These are phyloP conservation scores for Kodamaea jinghongensis DNA, from an alignment of 805 yeast genomes.

Conservation along the genomic window DNA sequence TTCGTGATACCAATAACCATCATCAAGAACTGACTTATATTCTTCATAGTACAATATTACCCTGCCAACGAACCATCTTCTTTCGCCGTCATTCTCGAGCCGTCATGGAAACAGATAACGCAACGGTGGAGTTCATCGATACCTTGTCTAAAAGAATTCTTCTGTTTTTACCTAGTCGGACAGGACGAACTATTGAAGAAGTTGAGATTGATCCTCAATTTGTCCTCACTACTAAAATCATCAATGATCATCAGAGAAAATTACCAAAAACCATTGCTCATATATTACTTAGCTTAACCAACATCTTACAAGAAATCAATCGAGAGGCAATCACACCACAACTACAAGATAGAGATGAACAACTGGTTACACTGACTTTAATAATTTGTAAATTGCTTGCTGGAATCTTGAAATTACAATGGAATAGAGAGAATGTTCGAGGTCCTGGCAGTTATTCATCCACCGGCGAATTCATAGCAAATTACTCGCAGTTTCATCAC, in stretches of 20 bases:
- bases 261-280: constrained; percentile 17
- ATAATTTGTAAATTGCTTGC: constrained; percentile 31
- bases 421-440: constrained; percentile 24
- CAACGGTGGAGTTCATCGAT: constrained; percentile 19
- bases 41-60: too few species aligned
- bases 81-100: background rate
- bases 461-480: constrained; percentile 10
- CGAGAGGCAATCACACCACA: constrained; percentile 19
- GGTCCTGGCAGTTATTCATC: constrained; percentile 4
- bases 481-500: constrained; percentile 28
- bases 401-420: constrained; percentile 25
- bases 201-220: constrained; percentile 43
- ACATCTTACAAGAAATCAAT: constrained; percentile 23
- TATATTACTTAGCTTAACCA: constrained; percentile 22
- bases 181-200: constrained; percentile 38
- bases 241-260: constrained; percentile 18
- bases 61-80: too few species aligned
- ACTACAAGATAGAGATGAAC: constrained; percentile 29
- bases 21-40: too few species aligned
- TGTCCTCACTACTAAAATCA: constrained; percentile 27
- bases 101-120: constrained; percentile 2
- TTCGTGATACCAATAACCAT: too few species aligned
- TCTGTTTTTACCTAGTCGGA: constrained; percentile 35
- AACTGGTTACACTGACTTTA: constrained; percentile 29
- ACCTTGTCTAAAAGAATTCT: constrained; percentile 29